Evolutionary conservation across 1,284 basidiomycete genomes (phyloP), one percentile per base, ranked within the genome.

Genomic region (Sphagnurus paluster): DNA sequence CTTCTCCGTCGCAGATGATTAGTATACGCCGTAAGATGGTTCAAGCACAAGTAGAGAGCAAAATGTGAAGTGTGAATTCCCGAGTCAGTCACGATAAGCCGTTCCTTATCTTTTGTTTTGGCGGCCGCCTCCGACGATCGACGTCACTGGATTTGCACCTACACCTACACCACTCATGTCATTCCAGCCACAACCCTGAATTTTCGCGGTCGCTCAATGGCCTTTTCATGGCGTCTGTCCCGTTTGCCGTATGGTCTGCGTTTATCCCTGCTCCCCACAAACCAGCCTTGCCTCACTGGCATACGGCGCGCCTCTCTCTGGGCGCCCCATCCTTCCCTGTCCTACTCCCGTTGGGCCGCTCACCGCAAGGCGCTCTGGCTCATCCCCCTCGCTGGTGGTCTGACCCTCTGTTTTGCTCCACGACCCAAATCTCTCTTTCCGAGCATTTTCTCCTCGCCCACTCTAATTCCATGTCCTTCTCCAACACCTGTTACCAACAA

Each of bases 391-490:
- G 70, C 71, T 8, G 80, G 77, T 20, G 82, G 82, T 19, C 54
- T 80, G 24, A 61, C 67, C 16, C 56, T 85, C 20, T 82, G 69
- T 55, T 60, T 77, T 39, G 62, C 68, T 30, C 75, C 80, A 33
- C 41, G 58, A 41, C 63, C 66, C 29, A 61, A 69, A 36, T 66
- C 74, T 28, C 58, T 68, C 43, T 63, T 75, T 44, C 67, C 73
- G 32, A 66, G 68, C 52, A 58, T 85, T 37, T 76, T 85, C 53
- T 66, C 77, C 2, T 84, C 82, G 2, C 75, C 84, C 3, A 72
- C 74, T 37, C 64, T 87, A 43, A 86, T 88, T 49, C 84, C 86
- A 32, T 81, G 78, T 58, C 68, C 70, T 19, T 60, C 65, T 30
- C 55, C 60, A 2, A 30, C 39, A 14, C 44, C 48, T 7, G 9